A percentile compares a stretch with the other conserved stretches of the same genome.
phyloP scores from a whole-genome alignment of 331 rosid genomes.

The Malus hybrid region DNA sequence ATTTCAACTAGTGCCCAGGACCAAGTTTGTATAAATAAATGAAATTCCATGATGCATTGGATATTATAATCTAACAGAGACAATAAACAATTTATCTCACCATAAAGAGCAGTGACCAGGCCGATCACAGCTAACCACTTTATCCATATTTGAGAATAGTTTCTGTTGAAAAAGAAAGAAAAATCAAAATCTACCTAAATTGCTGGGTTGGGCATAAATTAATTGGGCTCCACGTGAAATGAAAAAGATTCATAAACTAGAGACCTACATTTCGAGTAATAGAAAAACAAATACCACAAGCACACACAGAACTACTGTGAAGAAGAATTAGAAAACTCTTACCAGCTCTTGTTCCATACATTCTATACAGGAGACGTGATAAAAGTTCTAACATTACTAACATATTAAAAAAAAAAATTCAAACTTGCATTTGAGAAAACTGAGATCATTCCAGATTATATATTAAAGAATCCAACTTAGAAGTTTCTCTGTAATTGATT shows the following conservation, averaged over 20 bases:
- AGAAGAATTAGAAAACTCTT: neutral
- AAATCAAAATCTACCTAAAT: neutral
- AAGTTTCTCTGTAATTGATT: neutral
- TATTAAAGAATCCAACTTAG: neutral
- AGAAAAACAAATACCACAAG: neutral
- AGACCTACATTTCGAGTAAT: neutral
- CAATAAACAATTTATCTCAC: conserved; percentile 37
- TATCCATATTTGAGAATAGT: conserved; percentile 74
- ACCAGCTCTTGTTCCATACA: neutral
- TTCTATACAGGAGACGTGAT: neutral
- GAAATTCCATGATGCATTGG: neutral
- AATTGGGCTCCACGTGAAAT: neutral
- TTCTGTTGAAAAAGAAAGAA: conserved; percentile 40
- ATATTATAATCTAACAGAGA: neutral
- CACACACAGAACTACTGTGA: neutral
- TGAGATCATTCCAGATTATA: neutral
- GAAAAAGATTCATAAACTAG: neutral
- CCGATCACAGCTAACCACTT: conserved; percentile 54
- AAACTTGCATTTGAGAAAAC: neutral
- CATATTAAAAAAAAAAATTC: no score
- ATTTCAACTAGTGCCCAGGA: neutral
- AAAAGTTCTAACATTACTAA: neutral
- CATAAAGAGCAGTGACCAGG: conserved; percentile 68
- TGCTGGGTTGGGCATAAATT: neutral
- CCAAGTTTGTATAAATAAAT: neutral